Percentiles rank a stretch among this genome's conserved stretches.
Evolutionary conservation across 2,329 filamentous ascomycete species (phyloP).

Genomic region (Cryphonectria carpinicola): DNA sequence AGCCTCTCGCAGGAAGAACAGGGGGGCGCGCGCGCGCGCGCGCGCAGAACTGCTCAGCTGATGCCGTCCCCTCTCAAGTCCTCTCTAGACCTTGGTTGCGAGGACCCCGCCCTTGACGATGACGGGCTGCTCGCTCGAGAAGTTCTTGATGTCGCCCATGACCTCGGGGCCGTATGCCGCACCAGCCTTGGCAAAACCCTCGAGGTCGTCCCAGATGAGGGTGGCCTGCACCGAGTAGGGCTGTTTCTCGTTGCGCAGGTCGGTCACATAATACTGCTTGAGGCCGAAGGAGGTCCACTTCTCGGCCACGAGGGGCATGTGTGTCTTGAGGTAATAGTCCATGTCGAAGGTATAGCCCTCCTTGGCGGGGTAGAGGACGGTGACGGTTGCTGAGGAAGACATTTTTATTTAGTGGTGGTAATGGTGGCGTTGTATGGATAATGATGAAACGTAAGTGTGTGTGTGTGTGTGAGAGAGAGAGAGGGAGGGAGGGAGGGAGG

Average conservation of each 20-base stretch:
- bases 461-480: too few species aligned
- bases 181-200: constrained; percentile 32
- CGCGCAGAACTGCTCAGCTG: too few species aligned
- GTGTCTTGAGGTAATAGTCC: constrained; percentile 51
- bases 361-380: constrained; percentile 47
- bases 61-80: neutral
- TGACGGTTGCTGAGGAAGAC: constrained; percentile 29
- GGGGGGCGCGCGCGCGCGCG: neutral
- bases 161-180: constrained; percentile 30
- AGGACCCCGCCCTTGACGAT: constrained; percentile 12
- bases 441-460: neutral
- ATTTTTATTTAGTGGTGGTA: constrained; percentile 14
- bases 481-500: too few species aligned
- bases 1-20: neutral
- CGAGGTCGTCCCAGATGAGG: constrained; percentile 38
- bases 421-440: neutral
- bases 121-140: constrained; percentile 33
- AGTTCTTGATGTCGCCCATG: constrained; percentile 41
- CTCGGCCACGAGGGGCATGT: constrained; percentile 49
- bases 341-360: constrained; percentile 48
- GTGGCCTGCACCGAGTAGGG: constrained; percentile 36
- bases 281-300: constrained; percentile 46
- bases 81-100: neutral
- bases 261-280: constrained; percentile 38
- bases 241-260: constrained; percentile 29